Evolutionary conservation across 177 flowering plant species (phyloP).

Genomic region (Telopea speciosissima): DNA sequence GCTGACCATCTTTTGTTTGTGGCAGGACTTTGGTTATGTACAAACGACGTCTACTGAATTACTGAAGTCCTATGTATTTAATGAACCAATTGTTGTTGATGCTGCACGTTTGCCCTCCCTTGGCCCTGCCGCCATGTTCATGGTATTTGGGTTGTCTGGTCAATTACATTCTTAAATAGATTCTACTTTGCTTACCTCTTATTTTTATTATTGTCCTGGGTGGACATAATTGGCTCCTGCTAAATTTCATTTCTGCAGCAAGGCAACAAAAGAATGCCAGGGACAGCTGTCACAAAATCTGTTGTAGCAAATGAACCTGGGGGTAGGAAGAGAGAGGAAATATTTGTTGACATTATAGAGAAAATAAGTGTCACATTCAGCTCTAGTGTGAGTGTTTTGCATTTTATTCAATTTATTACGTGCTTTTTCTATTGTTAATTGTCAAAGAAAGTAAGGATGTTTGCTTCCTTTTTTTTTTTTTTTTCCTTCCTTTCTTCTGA

Average conservation of each 20-base stretch:
- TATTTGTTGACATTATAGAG: constrained; percentile 93
- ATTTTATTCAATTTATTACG: neutral
- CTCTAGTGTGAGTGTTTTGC: constrained; percentile 71
- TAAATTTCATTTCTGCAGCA: constrained; percentile 46
- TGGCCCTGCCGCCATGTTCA: constrained; percentile 65
- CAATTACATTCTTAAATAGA: neutral
- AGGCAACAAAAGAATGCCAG: constrained; percentile 95
- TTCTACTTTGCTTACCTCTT: neutral
- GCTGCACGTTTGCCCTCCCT: constrained; percentile 70
- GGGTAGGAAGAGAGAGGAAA: constrained; percentile 92
- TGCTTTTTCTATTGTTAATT: neutral
- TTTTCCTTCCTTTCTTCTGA: too few species aligned
- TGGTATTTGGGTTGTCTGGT: neutral
- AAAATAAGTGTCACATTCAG: constrained; percentile 94
- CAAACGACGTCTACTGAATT: constrained; percentile 91
- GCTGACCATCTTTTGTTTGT: neutral
- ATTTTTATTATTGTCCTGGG: neutral
- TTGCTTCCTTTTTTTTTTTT: too few species aligned
- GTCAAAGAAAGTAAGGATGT: neutral
- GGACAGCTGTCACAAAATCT: constrained; percentile 95
- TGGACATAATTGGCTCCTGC: constrained; percentile 7
- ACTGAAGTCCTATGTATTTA: constrained; percentile 76
- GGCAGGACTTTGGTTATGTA: constrained; percentile 85
- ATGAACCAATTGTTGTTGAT: constrained; percentile 85
- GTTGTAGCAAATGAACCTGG: constrained; percentile 94